phyloP scores from a whole-genome alignment of 306 rosid species.

The Quercus cerris region DNA sequence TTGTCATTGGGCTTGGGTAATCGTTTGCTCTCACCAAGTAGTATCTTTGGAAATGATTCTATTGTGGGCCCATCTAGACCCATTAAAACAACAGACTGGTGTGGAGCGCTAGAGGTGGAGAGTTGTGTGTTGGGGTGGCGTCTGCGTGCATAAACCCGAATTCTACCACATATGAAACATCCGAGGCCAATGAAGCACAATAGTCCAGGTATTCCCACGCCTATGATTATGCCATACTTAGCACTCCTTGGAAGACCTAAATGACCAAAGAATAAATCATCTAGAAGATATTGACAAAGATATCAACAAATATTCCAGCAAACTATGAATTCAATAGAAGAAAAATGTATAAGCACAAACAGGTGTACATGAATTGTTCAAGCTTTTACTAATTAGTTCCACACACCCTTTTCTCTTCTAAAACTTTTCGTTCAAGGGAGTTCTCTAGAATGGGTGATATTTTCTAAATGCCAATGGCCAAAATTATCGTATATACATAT shows the following conservation, averaged over 20 bases:
- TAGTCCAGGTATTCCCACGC: slow-evolving; percentile 58
- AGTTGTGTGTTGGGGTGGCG: not conserved
- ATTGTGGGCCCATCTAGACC: slow-evolving; percentile 74
- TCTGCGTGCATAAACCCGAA: slow-evolving; percentile 4
- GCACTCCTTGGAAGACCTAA: slow-evolving; percentile 56
- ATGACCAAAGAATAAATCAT: not conserved
- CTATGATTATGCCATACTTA: slow-evolving; percentile 56
- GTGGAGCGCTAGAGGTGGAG: slow-evolving; percentile 9
- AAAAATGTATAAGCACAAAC: too few relatives aligned
- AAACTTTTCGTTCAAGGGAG: too few relatives aligned
- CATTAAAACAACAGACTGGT: slow-evolving; percentile 9
- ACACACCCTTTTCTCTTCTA: too few relatives aligned
- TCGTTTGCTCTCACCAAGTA: slow-evolving; percentile 47
- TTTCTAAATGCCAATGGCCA: too few relatives aligned
- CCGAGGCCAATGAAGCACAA: slow-evolving; percentile 45
- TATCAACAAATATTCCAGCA: not conserved
- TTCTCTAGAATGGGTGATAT: too few relatives aligned
- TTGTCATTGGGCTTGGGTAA: slow-evolving; percentile 51
- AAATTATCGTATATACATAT: too few relatives aligned
- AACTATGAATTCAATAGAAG: too few relatives aligned
- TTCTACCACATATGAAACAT: slow-evolving; percentile 26
- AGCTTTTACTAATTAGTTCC: too few relatives aligned
- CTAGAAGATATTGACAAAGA: not conserved
- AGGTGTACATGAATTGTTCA: too few relatives aligned
- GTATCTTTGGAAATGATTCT: slow-evolving; percentile 57